Base-by-base conservation (phyloP, 306 rosid genomes). In the Aeschynomene evenia region DNA sequence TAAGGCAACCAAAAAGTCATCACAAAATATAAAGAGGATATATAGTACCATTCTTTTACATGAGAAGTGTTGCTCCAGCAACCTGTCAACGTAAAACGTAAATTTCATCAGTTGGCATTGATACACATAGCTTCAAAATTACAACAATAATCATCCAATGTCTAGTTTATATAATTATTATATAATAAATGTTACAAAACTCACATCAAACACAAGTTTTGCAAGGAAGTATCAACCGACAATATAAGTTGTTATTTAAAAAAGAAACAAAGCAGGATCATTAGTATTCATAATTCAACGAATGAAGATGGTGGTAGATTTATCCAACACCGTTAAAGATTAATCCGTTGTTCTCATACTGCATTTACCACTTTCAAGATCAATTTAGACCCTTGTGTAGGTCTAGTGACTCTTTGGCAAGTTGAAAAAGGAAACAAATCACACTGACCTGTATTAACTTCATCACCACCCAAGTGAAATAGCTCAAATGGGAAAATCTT, bases 381-480 rank as follows among this genome's bases (percentile, higher is more conserved):
- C 19, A 37, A 67, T 58, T 61, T 42, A 66, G 55, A 22, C 46
- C 53, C 70, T 54, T 48, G 58, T 7, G 68, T 36, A 57, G 66
- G 43, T 72, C 68, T 29, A 67, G 56, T n/a, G n/a, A n/a, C n/a
- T n/a, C 21, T 59, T 72, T 45, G 31, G 54, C 33, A 58, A 54
- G 69, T 62, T 71, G 56, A 69, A 70, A 71, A 79, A 68, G 52
- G 51, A 73, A 63, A 71, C 37, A 50, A 46, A 23, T 72, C 22
- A 49, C 59, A 84, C 97, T 78, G 53, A 94, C 99, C 80, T 80
- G 99, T 91, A 84, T 95, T 66, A 72, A 95, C 99, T 71, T 95
- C 99, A 83, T 95, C 99, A 57, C 99, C 99, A 33, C 99, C 99
- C 87, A 95, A 83, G 88, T 95, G 99, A 84, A 95, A 89, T 48